Percentiles rank a stretch among this genome's conserved stretches.
These are phyloP conservation scores for Lagerstroemia speciosa DNA, from an alignment of 345 rosid genomes.

Conservation along the genomic window DNA sequence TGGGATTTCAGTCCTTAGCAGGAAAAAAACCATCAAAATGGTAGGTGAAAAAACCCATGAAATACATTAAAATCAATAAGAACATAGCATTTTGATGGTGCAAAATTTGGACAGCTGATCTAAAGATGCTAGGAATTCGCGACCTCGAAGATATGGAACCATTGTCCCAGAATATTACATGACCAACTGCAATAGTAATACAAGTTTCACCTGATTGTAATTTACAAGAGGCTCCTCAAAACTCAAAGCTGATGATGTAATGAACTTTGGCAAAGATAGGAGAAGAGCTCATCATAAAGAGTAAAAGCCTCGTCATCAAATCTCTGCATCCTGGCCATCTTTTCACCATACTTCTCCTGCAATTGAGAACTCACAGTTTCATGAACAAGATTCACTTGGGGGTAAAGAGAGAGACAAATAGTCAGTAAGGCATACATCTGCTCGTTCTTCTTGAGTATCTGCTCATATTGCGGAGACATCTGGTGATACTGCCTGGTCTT, in stretches of 20 bases:
- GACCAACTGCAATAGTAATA: neutral
- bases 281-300: conserved; percentile 86
- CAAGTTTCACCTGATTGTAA: conserved; percentile 69
- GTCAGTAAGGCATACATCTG: conserved; percentile 97
- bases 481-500: conserved; percentile 92
- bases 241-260: conserved; percentile 85
- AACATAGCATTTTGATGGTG: no score
- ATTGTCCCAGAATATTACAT: neutral
- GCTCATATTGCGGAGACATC: conserved; percentile 90
- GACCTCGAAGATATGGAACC: neutral
- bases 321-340: conserved; percentile 91
- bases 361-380: conserved; percentile 81
- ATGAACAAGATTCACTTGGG: conserved; percentile 81
- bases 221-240: conserved; percentile 92
- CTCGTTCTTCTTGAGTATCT: conserved; percentile 90
- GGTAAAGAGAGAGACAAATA: conserved; percentile 79
- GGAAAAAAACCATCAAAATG: no score
- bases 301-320: conserved; percentile 84
- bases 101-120: no score
- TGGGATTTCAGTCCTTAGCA: no score
- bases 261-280: conserved; percentile 97
- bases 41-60: no score
- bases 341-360: conserved; percentile 96
- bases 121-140: no score
- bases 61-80: no score